phyloP scores from a whole-genome alignment of 1,139 yeast genomes.

The Yamadazyma membranifaciens region DNA sequence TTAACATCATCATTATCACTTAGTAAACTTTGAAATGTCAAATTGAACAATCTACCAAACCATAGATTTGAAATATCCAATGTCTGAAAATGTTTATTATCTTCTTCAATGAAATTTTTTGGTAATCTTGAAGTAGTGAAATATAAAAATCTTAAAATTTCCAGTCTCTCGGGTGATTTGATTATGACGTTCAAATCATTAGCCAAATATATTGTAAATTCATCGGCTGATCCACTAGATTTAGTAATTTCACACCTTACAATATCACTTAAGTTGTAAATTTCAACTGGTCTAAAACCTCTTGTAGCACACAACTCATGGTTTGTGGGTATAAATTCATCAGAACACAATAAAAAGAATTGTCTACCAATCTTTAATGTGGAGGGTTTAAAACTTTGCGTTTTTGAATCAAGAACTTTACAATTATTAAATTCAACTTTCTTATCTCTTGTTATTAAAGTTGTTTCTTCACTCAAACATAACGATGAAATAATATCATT shows the following conservation, averaged over 20 bases:
- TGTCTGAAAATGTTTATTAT: constrained; percentile 17
- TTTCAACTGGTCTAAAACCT: constrained; percentile 50
- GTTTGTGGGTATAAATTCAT: constrained; percentile 23
- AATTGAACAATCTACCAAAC: constrained; percentile 62
- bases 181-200: constrained; percentile 48
- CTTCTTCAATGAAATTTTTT: constrained; percentile 22
- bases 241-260: constrained; percentile 52
- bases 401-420: constrained; percentile 42
- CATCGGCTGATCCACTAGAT: constrained; percentile 41
- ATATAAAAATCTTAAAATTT: constrained; percentile 66
- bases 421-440: constrained; percentile 63
- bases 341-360: constrained; percentile 58
- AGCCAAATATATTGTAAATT: constrained; percentile 55
- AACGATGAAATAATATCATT: constrained; percentile 46
- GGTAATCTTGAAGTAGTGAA: constrained; percentile 60
- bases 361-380: constrained; percentile 68
- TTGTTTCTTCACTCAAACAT: constrained; percentile 45
- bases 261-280: constrained; percentile 50
- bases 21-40: constrained; percentile 67
- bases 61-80: constrained; percentile 32
- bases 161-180: constrained; percentile 60
- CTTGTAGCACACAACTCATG: constrained; percentile 24
- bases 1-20: constrained; percentile 59
- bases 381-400: constrained; percentile 43
- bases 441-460: constrained; percentile 47